phyloP scores from a whole-genome alignment of 495 filamentous ascomycete species.

The Copromyces sp. region DNA sequence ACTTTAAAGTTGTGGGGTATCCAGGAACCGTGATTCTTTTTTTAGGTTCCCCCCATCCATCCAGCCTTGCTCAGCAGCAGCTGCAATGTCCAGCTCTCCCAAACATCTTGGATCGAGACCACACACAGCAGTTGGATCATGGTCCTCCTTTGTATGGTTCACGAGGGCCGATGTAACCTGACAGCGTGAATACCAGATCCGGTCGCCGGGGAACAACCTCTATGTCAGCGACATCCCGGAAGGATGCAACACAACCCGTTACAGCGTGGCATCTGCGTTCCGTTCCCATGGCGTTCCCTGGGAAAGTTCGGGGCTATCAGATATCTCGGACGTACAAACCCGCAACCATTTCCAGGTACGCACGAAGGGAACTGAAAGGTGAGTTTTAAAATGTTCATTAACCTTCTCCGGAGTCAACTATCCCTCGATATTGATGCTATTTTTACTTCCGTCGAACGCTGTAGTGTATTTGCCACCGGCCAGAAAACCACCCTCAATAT shows the following conservation, averaged over 20 bases:
- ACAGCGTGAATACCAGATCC: constrained; percentile 8
- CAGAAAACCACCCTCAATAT: background rate
- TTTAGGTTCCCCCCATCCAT: constrained; percentile 27
- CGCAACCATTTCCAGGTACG: background rate
- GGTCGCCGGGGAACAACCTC: background rate
- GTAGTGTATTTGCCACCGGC: background rate
- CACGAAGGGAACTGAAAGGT: background rate
- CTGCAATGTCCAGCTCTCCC: background rate
- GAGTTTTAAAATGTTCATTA: background rate
- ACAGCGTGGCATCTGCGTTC: background rate
- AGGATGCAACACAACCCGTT: background rate
- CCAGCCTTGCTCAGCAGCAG: constrained; percentile 3
- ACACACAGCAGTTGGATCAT: constrained; percentile 7
- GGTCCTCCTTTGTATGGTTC: constrained; percentile 4
- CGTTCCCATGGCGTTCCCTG: background rate
- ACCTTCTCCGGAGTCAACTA: background rate
- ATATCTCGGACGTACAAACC: background rate
- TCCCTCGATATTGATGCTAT: background rate
- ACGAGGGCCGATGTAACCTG: constrained; percentile 4
- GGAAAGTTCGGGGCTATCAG: background rate
- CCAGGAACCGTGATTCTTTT: constrained; percentile 26
- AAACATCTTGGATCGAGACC: constrained; percentile 12
- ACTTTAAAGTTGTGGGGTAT: constrained; percentile 5
- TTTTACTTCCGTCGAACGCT: background rate
- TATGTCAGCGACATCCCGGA: constrained; percentile 1